Evolutionary conservation across 139 green algal genomes (phyloP).

Genomic region (Yamagishiella unicocca): DNA sequence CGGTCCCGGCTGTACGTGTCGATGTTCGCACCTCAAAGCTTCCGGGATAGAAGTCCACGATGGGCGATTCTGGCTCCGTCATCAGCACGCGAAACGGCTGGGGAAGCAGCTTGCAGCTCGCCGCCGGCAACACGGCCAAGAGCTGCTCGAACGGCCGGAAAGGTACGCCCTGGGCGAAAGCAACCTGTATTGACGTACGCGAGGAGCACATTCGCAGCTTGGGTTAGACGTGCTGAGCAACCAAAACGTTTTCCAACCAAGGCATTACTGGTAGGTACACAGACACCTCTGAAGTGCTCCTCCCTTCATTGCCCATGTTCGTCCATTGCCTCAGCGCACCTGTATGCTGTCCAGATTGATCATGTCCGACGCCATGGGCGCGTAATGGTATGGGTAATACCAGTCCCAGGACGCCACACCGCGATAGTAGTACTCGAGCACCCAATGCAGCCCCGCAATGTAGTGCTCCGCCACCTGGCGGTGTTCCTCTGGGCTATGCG

Average conservation of each 20-base stretch:
- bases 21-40: slow-evolving; percentile 71
- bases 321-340: too few relatives aligned
- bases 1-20: too few relatives aligned
- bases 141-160: slow-evolving; percentile 95
- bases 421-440: slow-evolving; percentile 96
- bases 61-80: slow-evolving; percentile 80
- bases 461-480: slow-evolving; percentile 69
- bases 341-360: slow-evolving; percentile 41
- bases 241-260: too few relatives aligned
- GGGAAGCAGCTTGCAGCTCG: slow-evolving; percentile 81
- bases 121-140: slow-evolving; percentile 88
- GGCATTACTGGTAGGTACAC: too few relatives aligned
- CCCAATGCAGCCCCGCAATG: slow-evolving; percentile 92
- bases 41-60: slow-evolving; percentile 91
- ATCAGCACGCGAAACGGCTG: slow-evolving; percentile 85
- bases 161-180: slow-evolving; percentile 82
- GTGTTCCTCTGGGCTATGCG: background rate
- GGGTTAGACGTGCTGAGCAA: too few relatives aligned
- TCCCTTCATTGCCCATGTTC: too few relatives aligned
- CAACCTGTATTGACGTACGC: slow-evolving; percentile 55
- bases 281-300: too few relatives aligned
- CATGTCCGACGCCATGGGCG: slow-evolving; percentile 86
- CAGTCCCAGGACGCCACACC: slow-evolving; percentile 93
- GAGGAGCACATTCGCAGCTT: too few relatives aligned
- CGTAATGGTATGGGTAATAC: slow-evolving; percentile 96